Percentiles rank a stretch among this genome's conserved stretches.
phyloP scores from a whole-genome alignment of 208 protist species.

The Acanthamoeba healyi region DNA sequence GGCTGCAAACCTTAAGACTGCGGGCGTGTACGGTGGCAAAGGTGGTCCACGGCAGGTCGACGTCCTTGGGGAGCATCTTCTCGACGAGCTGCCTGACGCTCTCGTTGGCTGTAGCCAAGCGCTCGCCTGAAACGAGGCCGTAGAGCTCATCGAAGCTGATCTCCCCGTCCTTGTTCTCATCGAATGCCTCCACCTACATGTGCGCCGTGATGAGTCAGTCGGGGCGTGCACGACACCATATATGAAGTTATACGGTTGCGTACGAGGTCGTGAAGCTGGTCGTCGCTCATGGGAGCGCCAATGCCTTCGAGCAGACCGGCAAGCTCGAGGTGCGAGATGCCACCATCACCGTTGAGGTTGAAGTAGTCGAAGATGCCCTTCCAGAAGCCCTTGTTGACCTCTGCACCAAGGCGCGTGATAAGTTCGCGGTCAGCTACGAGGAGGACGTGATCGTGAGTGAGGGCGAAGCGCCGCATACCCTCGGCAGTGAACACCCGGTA shows the following conservation, averaged over 20 bases:
- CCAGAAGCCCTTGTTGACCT: conserved; percentile 60
- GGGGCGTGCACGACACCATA: not conserved
- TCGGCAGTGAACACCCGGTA: not conserved
- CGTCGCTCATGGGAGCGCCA: conserved; percentile 23
- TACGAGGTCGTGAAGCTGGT: conserved; percentile 51
- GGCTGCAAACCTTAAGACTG: too few species aligned
- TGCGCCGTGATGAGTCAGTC: not conserved
- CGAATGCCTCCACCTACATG: conserved; percentile 35
- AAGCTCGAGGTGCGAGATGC: conserved; percentile 63
- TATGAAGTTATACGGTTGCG: not conserved
- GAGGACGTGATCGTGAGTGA: not conserved
- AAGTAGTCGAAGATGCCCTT: conserved; percentile 65
- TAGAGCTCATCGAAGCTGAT: conserved; percentile 73
- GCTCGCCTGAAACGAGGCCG: conserved; percentile 38
- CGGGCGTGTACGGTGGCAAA: not conserved
- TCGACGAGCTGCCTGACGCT: not conserved
- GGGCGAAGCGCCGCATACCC: not conserved
- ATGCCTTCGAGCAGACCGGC: conserved; percentile 62
- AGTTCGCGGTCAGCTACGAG: not conserved
- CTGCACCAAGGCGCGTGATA: not conserved
- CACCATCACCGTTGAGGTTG: conserved; percentile 29
- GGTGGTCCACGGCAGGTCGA: conserved; percentile 57
- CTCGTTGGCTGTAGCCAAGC: not conserved
- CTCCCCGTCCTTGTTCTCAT: conserved; percentile 74
- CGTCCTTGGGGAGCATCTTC: conserved; percentile 66